A percentile compares a stretch with the other conserved stretches of the same genome.
phyloP scores from a whole-genome alignment of 2,329 filamentous ascomycete species.

The Colletotrichum spinosum region DNA sequence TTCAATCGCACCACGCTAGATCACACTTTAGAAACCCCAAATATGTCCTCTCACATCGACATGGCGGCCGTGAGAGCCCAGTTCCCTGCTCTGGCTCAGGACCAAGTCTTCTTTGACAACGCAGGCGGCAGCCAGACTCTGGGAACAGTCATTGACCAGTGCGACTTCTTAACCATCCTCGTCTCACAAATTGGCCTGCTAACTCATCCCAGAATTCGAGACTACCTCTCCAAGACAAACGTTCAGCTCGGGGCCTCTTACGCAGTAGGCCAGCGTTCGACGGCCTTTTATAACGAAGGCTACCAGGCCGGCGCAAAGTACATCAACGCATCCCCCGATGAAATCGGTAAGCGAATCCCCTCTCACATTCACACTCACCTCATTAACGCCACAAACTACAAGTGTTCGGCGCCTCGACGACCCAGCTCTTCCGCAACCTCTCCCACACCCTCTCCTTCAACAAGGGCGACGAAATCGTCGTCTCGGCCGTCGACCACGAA shows the following conservation, averaged over 20 bases:
- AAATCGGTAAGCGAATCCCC: constrained; percentile 63
- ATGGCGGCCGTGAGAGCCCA: constrained; percentile 65
- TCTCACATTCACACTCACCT: constrained; percentile 8
- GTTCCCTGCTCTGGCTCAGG: constrained; percentile 76
- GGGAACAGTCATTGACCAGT: constrained; percentile 75
- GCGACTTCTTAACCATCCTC: constrained; percentile 43
- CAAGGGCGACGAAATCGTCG: constrained; percentile 73
- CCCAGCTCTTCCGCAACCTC: constrained; percentile 81
- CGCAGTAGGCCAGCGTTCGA: constrained; percentile 68
- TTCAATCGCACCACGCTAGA: no score
- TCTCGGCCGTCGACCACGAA: constrained; percentile 82
- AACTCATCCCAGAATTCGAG: constrained; percentile 62
- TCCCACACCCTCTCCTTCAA: constrained; percentile 64
- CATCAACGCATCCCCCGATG: constrained; percentile 74
- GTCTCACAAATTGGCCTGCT: background rate
- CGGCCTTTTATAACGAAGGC: constrained; percentile 68
- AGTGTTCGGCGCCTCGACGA: constrained; percentile 80
- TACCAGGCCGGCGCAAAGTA: constrained; percentile 75
- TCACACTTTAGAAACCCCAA: no score
- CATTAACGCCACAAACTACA: background rate
- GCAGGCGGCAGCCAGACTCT: constrained; percentile 81
- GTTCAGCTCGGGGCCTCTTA: constrained; percentile 83
- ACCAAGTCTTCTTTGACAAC: constrained; percentile 82
- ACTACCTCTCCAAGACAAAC: constrained; percentile 76
- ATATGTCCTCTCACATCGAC: constrained; percentile 46